phyloP scores from a whole-genome alignment of 352 stramenopile genomes.

The Phytophthora pluvialis region DNA sequence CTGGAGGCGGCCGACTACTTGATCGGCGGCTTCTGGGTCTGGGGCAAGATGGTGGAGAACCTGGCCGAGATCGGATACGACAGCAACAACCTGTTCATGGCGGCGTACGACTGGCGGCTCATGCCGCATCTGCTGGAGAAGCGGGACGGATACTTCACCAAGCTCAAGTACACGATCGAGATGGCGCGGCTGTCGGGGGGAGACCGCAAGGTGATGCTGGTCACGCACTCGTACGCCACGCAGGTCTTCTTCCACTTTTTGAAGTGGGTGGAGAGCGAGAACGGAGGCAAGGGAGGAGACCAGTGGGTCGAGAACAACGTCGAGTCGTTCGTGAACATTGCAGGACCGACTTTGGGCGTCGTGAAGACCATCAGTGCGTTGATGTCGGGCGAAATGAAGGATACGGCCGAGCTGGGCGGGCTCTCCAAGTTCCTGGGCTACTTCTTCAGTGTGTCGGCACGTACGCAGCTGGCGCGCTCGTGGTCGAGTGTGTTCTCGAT shows the following conservation, averaged over 20 bases:
- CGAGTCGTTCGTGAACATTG: conserved; percentile 94
- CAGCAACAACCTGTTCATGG: conserved; percentile 90
- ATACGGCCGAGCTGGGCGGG: conserved; percentile 90
- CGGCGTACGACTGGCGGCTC: conserved; percentile 88
- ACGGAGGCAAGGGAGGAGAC: conserved; percentile 84
- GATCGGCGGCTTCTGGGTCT: conserved; percentile 95
- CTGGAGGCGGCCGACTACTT: conserved; percentile 95
- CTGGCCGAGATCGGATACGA: conserved; percentile 94
- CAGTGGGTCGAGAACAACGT: conserved; percentile 95
- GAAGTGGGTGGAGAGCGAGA: conserved; percentile 92
- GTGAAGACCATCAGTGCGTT: conserved; percentile 93
- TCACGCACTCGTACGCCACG: conserved; percentile 93
- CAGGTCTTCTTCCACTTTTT: conserved; percentile 96
- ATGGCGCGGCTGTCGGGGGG: conserved; percentile 73
- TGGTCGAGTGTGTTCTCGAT: conserved; percentile 91
- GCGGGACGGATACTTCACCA: conserved; percentile 92
- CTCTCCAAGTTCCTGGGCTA: conserved; percentile 88
- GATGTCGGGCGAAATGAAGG: conserved; percentile 96
- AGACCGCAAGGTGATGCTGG: conserved; percentile 90
- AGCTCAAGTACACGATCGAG: conserved; percentile 94
- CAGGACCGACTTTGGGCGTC: conserved; percentile 92
- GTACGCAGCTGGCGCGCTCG: conserved; percentile 64
- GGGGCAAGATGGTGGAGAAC: conserved; percentile 92
- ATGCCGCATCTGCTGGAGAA: conserved; percentile 73
- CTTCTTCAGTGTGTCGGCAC: conserved; percentile 69